Conservation (phyloP, 2,329 filamentous ascomycete species). For the Huntiella savannae region DNA sequence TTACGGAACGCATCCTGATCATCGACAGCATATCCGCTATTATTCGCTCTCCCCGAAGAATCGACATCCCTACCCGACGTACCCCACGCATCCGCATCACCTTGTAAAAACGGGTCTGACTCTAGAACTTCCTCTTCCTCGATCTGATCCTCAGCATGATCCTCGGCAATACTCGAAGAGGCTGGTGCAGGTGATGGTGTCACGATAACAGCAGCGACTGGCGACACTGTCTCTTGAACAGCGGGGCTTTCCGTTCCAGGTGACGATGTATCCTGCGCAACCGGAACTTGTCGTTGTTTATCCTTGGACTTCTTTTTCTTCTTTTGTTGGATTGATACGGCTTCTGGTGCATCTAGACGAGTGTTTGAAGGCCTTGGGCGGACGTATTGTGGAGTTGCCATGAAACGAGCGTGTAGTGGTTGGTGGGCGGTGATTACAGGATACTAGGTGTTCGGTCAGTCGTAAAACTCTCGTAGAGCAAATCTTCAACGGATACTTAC, state of each 20-base stretch:
- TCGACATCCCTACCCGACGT: background rate
- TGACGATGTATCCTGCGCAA: too few relatives aligned
- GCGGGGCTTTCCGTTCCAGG: too few relatives aligned
- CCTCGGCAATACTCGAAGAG: too few relatives aligned
- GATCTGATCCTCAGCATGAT: background rate
- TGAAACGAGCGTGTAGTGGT: constrained; percentile 49
- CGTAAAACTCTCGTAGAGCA: background rate
- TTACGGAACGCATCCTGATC: constrained; percentile 27
- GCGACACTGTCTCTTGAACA: too few relatives aligned
- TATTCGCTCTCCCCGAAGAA: background rate
- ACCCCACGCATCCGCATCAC: constrained; percentile 2
- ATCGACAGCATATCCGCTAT: constrained; percentile 16
- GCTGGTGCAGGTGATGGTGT: too few relatives aligned
- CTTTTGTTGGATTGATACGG: constrained; percentile 14
- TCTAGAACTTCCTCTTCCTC: constrained; percentile 1
- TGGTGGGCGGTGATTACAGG: constrained; percentile 73
- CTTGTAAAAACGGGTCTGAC: constrained; percentile 8
- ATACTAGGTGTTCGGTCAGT: constrained; percentile 36
- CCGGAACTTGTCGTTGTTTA: background rate
- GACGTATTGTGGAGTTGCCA: constrained; percentile 9
- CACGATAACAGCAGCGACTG: too few relatives aligned
- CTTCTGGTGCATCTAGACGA: too few relatives aligned
- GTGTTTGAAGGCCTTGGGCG: background rate
- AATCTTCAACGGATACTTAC: constrained; percentile 33
- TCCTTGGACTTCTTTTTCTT: constrained; percentile 21